These are phyloP conservation scores for Pouteria glomerata DNA, from an alignment of 148 eudicot species.

Conservation along the genomic window DNA sequence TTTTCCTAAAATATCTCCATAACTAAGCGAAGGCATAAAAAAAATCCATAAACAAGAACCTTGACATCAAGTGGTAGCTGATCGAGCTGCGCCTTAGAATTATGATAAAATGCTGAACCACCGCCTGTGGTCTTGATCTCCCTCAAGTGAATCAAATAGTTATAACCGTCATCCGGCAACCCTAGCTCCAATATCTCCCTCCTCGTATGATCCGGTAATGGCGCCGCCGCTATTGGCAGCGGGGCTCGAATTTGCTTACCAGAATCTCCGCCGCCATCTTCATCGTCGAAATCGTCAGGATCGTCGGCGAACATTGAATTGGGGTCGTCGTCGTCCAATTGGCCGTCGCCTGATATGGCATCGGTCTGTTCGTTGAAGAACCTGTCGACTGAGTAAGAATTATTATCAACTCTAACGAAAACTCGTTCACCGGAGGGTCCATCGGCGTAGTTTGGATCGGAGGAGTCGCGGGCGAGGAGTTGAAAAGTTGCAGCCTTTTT, in stretches of 20 bases:
- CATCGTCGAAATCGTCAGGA: conserved; percentile 44
- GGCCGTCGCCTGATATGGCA: conserved; percentile 5
- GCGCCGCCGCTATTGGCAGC: not conserved
- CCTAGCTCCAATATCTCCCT: conserved; percentile 88
- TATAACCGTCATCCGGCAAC: conserved; percentile 96
- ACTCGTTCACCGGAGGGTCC: conserved; percentile 59
- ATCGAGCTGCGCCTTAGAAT: conserved; percentile 63
- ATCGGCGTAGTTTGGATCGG: conserved; percentile 50
- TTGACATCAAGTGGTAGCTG: conserved; percentile 70
- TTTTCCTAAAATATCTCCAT: not conserved
- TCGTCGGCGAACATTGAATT: conserved; percentile 61
- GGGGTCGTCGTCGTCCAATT: conserved; percentile 17
- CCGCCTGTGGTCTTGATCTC: conserved; percentile 82
- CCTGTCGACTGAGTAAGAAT: conserved; percentile 35
- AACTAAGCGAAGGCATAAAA: not conserved
- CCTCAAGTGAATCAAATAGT: conserved; percentile 75
- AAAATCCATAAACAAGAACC: conserved; percentile 31
- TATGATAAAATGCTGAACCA: conserved; percentile 64
- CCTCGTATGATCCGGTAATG: conserved; percentile 60
- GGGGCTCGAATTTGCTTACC: not conserved
- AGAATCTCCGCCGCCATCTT: conserved; percentile 8
- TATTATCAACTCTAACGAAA: conserved; percentile 74
- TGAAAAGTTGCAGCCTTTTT: conserved; percentile 83
- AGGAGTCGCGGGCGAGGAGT: conserved; percentile 62
- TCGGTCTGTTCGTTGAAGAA: conserved; percentile 31